Evolutionary conservation across 2,329 filamentous ascomycete genomes (phyloP), one percentile per base, ranked within the genome.

Genomic region (Beauveria sp.): DNA sequence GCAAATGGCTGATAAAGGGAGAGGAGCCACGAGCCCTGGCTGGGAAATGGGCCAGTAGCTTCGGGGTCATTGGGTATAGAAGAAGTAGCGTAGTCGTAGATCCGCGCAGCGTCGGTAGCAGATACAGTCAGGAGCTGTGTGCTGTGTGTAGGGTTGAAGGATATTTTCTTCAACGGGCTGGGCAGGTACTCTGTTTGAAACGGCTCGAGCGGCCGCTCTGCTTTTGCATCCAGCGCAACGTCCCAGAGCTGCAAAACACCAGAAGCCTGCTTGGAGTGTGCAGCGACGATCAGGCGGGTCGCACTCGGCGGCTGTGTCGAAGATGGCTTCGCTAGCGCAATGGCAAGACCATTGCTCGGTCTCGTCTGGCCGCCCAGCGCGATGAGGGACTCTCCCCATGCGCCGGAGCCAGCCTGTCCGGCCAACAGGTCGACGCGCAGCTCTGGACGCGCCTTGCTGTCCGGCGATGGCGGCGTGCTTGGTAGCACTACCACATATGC

Each of bases 1-100:
- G 78, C 69, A 67, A 85, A 84, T 0, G 82, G 80, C 14, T 82
- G 78, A 66, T 87, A 87, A 6, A 88, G 75, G 1, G 85, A 86
- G 12, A 88, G 72, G 1, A 87, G 76, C 85, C 85, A 88, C 1
- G 84, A 87, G 40, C 85, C 85, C 66, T 87, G 84, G 0, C 77
- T 72, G 12, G 84, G 79, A 65, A 82, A 82, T 6, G 79, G 76
- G 20, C 82, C 77, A 62, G 78, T 75, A 16, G 77, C 76, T 9
- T 79, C 74, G 49, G 83, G 79, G 59, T 83, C 83, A 1, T 77
- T 74, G 0, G 79, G 76, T 48, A 83, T 78, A 0, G 83, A 79
- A 3, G 84, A 74, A 6, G 77, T 69, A 2, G 80, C 79, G 66
- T 83, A 87, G 70, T 88, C 84, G 69, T 87, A 88, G 63, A 88